Base-by-base conservation (phyloP, 805 yeast species). In the Jamesozyma lodderae region DNA sequence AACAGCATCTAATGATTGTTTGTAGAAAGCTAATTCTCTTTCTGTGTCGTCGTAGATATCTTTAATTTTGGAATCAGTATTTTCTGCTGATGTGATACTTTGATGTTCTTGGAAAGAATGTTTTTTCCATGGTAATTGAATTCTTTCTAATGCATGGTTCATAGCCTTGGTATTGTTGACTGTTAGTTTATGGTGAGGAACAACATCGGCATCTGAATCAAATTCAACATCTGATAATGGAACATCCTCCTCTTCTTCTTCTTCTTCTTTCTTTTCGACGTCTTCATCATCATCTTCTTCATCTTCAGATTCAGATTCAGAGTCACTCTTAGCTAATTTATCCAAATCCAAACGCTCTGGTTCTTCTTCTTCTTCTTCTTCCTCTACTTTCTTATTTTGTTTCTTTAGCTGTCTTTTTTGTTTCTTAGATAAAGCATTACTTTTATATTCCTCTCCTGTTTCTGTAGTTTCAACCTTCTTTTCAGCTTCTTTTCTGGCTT, bases 21-120 rank as follows among this genome's bases (percentile, higher is more conserved):
- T 87, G 64, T 88, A 92, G 53, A 92, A 90, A 19, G 94, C 94
- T 46, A 92, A 67, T 66, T 92, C 99, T 60, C 98, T 77, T 63
- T 87, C 90, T 31, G 96, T 83, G 53, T 92, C 99, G 56, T 92
- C 96, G 53, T 88, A 84, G 43, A 90, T 82, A 59, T 90, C 96
- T 55, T 75, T 81, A 53, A 83, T 80, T 39, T 75, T 75, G 16
- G 73, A 59, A 55, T 75, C 90, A 33, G 81, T 72, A 35, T 73
- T 71, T 14, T 66, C 73, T 11, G 68, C 65, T 31, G 88, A 72
- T 11, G 80, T 71, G 26, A 87, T 60, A 13, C 84, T 62, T 66
- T 85, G 87, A 60, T 84, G 94, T 65, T 92, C 97, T 46, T 73
- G 75, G 64, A 92, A 90, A 5, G 83, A 67, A 49, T 75, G 74